Percentiles rank a stretch among this genome's conserved stretches.
Evolutionary conservation across 495 filamentous ascomycete species (phyloP).

Genomic region (Evernia prunastri): DNA sequence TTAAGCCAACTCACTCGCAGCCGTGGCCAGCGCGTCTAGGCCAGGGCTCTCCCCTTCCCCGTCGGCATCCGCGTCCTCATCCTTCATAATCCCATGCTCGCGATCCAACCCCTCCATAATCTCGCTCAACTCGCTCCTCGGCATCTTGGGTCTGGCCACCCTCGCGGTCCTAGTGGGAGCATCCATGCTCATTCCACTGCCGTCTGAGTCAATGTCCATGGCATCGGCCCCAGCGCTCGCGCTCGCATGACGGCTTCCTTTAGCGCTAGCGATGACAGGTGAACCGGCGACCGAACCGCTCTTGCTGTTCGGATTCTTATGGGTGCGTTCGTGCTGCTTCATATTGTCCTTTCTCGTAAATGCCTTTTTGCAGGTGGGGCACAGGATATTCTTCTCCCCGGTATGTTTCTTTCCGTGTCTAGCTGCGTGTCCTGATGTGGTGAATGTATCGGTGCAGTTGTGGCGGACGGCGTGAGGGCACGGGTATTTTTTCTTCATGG

Average conservation of each 20-base stretch:
- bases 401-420: conserved; percentile 96
- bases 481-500: conserved; percentile 48
- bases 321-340: conserved; percentile 93
- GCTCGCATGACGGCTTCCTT: not conserved
- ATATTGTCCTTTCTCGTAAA: conserved; percentile 98
- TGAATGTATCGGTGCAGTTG: conserved; percentile 76
- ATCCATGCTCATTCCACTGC: not conserved
- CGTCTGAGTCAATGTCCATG: conserved; percentile 17
- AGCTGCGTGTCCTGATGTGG: conserved; percentile 93
- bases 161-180: not conserved
- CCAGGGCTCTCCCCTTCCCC: conserved; percentile 28
- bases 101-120: conserved; percentile 19
- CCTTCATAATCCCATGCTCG: not conserved
- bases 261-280: conserved; percentile 10
- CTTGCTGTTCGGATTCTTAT: conserved; percentile 38
- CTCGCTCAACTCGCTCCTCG: conserved; percentile 21
- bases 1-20: conserved; percentile 22
- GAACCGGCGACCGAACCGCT: conserved; percentile 6
- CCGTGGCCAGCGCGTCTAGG: conserved; percentile 27
- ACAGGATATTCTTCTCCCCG: conserved; percentile 86
- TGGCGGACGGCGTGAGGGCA: conserved; percentile 56
- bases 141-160: conserved; percentile 15
- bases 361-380: conserved; percentile 84
- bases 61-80: conserved; percentile 20
- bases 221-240: not conserved